Percentiles rank a stretch among this genome's conserved stretches.
These are phyloP conservation scores for Solanum arcanum DNA, from an alignment of 257 asterid species.

Conservation along the genomic window DNA sequence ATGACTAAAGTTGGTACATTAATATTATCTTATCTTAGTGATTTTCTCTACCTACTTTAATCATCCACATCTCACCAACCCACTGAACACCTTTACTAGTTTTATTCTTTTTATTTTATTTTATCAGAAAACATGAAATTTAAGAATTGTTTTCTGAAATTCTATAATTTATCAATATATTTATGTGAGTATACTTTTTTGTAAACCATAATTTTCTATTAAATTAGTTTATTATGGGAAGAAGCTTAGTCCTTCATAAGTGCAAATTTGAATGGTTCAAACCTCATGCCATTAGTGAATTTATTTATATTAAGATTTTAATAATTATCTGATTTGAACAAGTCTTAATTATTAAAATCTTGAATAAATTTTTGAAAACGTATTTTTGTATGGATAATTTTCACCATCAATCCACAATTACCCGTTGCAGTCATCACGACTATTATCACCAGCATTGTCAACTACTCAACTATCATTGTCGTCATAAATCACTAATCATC, in stretches of 20 bases:
- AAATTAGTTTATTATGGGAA: not conserved
- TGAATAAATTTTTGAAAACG: not conserved
- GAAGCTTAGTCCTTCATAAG: not conserved
- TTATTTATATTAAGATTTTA: too few relatives aligned
- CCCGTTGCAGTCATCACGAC: fast-evolving
- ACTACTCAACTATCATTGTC: too few relatives aligned
- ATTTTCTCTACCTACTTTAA: not conserved
- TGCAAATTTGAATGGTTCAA: not conserved
- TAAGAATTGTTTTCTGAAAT: not conserved
- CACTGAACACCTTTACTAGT: not conserved
- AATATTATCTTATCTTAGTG: not conserved
- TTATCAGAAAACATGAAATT: not conserved
- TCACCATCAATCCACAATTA: not conserved
- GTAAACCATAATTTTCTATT: not conserved
- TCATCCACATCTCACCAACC: not conserved
- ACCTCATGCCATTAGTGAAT: not conserved
- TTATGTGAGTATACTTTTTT: not conserved
- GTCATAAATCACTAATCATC: not conserved
- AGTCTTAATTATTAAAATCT: not conserved
- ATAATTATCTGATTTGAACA: not conserved
- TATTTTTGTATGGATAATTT: not conserved
- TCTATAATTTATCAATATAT: not conserved
- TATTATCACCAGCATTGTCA: fast-evolving
- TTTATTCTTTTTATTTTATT: not conserved
- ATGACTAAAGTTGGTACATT: not conserved